phyloP scores from a whole-genome alignment of 805 yeast species.

The Nakazawaea peltata region DNA sequence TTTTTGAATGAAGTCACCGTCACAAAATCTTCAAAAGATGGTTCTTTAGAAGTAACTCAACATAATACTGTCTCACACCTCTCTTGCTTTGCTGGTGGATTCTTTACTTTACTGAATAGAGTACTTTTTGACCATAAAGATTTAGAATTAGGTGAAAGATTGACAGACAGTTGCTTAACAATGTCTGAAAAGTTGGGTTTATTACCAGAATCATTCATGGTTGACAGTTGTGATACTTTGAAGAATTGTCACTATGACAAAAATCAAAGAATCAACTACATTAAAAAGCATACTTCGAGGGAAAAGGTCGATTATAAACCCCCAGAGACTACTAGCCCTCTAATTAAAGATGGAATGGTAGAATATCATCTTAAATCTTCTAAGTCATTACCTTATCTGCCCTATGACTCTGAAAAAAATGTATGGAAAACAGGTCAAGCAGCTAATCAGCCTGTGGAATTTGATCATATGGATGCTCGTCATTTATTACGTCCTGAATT shows the following conservation, averaged over 20 bases:
- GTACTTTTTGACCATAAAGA: slow-evolving; percentile 28
- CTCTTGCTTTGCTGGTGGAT: slow-evolving; percentile 47
- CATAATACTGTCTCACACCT: slow-evolving; percentile 32
- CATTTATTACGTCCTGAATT: slow-evolving; percentile 53
- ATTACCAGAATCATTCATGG: slow-evolving; percentile 35
- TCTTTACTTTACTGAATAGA: slow-evolving; percentile 39
- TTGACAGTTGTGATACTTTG: slow-evolving; percentile 17
- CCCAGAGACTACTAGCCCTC: neutral
- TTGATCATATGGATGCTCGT: slow-evolving; percentile 24
- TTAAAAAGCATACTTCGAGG: slow-evolving; percentile 2
- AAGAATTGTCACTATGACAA: slow-evolving; percentile 17
- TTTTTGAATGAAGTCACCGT: slow-evolving; percentile 16
- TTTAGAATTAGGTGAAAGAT: slow-evolving; percentile 29
- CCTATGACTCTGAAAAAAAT: neutral
- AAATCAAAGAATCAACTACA: slow-evolving; percentile 9
- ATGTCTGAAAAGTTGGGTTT: slow-evolving; percentile 30
- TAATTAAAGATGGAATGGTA: neutral
- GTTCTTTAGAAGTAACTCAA: slow-evolving; percentile 7
- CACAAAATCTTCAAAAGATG: slow-evolving; percentile 12
- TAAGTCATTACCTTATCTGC: slow-evolving; percentile 6
- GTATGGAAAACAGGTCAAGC: slow-evolving; percentile 7
- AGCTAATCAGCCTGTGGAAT: slow-evolving; percentile 8
- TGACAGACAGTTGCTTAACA: slow-evolving; percentile 42
- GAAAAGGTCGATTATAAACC: neutral
- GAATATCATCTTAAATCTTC: slow-evolving; percentile 3